Evolutionary conservation across 169 alveolate species (phyloP).

Genomic region (Plasmodium inui): DNA sequence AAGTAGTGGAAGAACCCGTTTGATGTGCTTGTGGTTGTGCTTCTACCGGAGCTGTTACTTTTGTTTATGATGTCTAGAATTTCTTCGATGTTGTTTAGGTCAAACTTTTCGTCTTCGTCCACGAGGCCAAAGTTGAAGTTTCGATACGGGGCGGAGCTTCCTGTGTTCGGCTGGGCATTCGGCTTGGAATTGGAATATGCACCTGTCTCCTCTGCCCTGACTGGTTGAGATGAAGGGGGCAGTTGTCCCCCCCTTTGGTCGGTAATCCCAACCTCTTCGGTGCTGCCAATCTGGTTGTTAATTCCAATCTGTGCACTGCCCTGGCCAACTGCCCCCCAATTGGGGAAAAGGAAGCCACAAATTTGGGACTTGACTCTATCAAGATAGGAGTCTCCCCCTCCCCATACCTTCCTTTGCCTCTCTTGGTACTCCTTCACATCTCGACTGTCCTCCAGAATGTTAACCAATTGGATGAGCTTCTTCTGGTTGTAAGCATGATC

Average conservation of each 20-base stretch:
- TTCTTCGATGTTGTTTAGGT: slow-evolving; percentile 68
- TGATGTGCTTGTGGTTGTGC: slow-evolving; percentile 38
- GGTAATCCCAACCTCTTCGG: neutral
- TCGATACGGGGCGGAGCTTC: slow-evolving; percentile 2
- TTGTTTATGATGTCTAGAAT: slow-evolving; percentile 70
- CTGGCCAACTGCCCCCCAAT: neutral
- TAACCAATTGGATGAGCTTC: slow-evolving; percentile 58
- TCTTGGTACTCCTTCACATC: slow-evolving; percentile 72
- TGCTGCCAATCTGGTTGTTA: no score
- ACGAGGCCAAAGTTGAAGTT: slow-evolving; percentile 51
- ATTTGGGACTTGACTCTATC: slow-evolving; percentile 20
- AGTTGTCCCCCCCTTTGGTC: neutral
- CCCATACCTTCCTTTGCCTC: slow-evolving; percentile 66
- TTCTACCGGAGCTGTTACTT: slow-evolving; percentile 12
- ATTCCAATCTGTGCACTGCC: neutral
- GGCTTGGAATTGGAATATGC: neutral
- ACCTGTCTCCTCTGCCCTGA: neutral
- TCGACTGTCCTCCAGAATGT: slow-evolving; percentile 74
- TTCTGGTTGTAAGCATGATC: slow-evolving; percentile 71
- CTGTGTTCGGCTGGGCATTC: neutral
- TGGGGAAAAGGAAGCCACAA: slow-evolving; percentile 14
- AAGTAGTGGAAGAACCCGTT: slow-evolving; percentile 65
- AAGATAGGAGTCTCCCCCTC: slow-evolving; percentile 30
- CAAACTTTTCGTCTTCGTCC: slow-evolving; percentile 37
- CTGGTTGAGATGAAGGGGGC: neutral